Conservation (phyloP, 768 basidiomycete species). For the Mycena leptocephala region DNA sequence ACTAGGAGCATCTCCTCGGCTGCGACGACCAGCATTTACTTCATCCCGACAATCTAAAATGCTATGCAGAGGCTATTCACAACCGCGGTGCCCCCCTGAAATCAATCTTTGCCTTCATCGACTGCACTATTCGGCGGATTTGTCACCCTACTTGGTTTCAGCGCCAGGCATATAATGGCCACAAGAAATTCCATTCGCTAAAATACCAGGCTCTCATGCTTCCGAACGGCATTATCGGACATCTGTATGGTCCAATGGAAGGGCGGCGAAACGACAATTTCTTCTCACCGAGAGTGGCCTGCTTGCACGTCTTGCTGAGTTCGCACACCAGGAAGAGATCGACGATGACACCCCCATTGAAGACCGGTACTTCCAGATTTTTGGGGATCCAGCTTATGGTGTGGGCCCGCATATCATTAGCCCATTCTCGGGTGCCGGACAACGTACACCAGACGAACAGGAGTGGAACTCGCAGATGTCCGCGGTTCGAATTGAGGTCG, state of each 20-base stretch:
- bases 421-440: slow-evolving; percentile 29
- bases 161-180: slow-evolving; percentile 39
- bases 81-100: slow-evolving; percentile 20
- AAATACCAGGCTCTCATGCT: slow-evolving; percentile 41
- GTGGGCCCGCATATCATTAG: slow-evolving; percentile 34
- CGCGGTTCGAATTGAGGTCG: slow-evolving; percentile 42
- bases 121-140: slow-evolving; percentile 41
- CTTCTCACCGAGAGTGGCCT: slow-evolving; percentile 25
- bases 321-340: neutral
- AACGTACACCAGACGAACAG: slow-evolving; percentile 25
- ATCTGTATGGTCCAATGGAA: slow-evolving; percentile 36
- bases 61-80: slow-evolving; percentile 35
- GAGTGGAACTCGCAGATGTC: slow-evolving; percentile 46
- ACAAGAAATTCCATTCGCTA: slow-evolving; percentile 42
- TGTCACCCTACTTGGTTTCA: slow-evolving; percentile 35
- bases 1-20: slow-evolving; percentile 38
- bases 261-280: slow-evolving; percentile 39
- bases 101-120: slow-evolving; percentile 28
- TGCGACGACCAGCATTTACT: slow-evolving; percentile 30
- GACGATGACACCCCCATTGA: slow-evolving; percentile 11
- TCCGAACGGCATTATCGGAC: slow-evolving; percentile 41
- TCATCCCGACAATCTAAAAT: slow-evolving; percentile 12
- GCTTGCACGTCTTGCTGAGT: neutral
- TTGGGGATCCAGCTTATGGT: slow-evolving; percentile 48
- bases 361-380: slow-evolving; percentile 37